Evolutionary conservation across 2,329 filamentous ascomycete genomes (phyloP).

Genomic region (Bipolaris oryzae): DNA sequence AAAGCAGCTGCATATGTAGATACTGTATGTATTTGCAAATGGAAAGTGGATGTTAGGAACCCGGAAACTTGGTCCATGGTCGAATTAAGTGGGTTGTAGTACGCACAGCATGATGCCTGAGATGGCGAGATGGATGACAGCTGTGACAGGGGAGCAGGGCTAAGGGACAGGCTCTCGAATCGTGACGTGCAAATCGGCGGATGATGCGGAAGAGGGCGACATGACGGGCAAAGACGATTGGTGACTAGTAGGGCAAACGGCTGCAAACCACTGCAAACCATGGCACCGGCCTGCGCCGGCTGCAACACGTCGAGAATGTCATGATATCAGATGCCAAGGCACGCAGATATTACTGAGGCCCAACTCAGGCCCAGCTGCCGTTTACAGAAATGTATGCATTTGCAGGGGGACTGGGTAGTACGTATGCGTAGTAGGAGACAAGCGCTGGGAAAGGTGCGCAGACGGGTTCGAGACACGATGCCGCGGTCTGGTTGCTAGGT

Average conservation of each 20-base stretch:
- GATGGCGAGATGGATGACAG: background rate
- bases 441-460: constrained; percentile 13
- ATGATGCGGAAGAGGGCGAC: constrained; percentile 4
- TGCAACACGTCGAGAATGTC: background rate
- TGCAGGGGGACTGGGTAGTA: constrained; percentile 1
- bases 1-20: background rate
- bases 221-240: background rate
- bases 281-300: background rate
- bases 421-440: background rate
- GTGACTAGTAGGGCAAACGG: constrained; percentile 1
- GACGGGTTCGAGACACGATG: constrained; percentile 5
- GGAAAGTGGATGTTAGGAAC: background rate
- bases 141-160: background rate
- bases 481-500: constrained; percentile 20
- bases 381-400: background rate
- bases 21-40: too few relatives aligned
- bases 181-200: constrained; percentile 3
- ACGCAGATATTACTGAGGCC: background rate
- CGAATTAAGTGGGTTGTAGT: background rate
- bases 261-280: constrained; percentile 6
- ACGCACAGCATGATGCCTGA: background rate
- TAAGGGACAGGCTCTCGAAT: background rate
- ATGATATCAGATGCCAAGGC: background rate
- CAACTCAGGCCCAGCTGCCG: background rate
- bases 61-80: background rate